Evolutionary conservation across 495 filamentous ascomycete genomes (phyloP).

Genomic region (Physcia stellaris): DNA sequence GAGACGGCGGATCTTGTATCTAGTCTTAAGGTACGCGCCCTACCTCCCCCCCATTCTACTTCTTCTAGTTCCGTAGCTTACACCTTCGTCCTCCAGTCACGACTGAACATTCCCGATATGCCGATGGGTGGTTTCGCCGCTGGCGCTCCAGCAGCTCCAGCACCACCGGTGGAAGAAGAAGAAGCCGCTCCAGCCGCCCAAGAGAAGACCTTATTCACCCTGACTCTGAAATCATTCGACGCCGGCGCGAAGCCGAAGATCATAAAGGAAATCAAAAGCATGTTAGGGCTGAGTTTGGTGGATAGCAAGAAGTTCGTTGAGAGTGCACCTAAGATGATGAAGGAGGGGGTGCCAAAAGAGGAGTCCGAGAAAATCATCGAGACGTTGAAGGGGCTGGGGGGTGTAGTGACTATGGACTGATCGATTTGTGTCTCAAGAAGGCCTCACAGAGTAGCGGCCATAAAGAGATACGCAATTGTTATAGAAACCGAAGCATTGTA

Average conservation of each 20-base stretch:
- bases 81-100: conserved; percentile 60
- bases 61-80: neutral
- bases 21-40: conserved; percentile 60
- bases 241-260: conserved; percentile 86
- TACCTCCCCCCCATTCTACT: conserved; percentile 1
- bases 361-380: conserved; percentile 97
- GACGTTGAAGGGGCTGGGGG: conserved; percentile 82
- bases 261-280: conserved; percentile 97
- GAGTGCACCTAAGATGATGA: conserved; percentile 92
- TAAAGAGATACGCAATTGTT: neutral
- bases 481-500: neutral
- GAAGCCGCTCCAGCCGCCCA: conserved; percentile 65
- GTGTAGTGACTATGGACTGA: conserved; percentile 84
- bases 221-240: conserved; percentile 85
- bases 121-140: conserved; percentile 76
- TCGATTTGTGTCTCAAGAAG: too few relatives aligned
- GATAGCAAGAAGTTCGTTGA: conserved; percentile 99
- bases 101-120: conserved; percentile 95
- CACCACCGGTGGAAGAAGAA: conserved; percentile 63
- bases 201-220: conserved; percentile 95
- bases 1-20: conserved; percentile 94
- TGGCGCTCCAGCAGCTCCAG: conserved; percentile 46
- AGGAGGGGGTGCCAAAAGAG: conserved; percentile 95
- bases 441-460: neutral
- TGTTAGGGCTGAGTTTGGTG: conserved; percentile 90